These are phyloP conservation scores for Kalmusia sp. DNA, from an alignment of 2,329 filamentous ascomycete genomes.

Conservation along the genomic window DNA sequence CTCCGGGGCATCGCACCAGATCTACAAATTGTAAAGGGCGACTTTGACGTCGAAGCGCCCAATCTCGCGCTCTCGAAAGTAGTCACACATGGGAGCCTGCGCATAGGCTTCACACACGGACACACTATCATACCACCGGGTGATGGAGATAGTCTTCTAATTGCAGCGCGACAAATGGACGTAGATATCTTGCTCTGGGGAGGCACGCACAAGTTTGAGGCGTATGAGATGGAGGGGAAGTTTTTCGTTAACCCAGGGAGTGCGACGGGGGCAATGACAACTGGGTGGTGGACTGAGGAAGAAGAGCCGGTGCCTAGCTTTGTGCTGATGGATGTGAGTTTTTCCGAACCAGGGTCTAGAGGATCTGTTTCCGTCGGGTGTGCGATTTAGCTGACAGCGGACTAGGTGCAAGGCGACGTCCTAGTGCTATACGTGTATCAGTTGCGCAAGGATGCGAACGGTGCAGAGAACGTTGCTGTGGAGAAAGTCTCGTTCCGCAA, in stretches of 20 bases:
- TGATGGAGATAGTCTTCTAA: slow-evolving; percentile 70
- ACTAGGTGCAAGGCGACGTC: slow-evolving; percentile 91
- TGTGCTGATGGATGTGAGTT: slow-evolving; percentile 94
- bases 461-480: slow-evolving; percentile 61
- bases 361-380: too few species aligned
- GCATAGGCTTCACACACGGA: slow-evolving; percentile 75
- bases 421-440: slow-evolving; percentile 93
- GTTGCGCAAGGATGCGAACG: slow-evolving; percentile 59
- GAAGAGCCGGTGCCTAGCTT: slow-evolving; percentile 85
- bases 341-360: too few species aligned
- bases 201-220: slow-evolving; percentile 73
- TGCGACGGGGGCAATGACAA: slow-evolving; percentile 70
- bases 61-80: slow-evolving; percentile 71
- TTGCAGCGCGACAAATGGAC: slow-evolving; percentile 74
- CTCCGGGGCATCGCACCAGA: slow-evolving; percentile 64
- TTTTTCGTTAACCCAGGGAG: slow-evolving; percentile 76
- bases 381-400: slow-evolving; percentile 27
- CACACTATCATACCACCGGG: slow-evolving; percentile 74
- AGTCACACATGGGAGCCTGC: slow-evolving; percentile 71
- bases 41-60: slow-evolving; percentile 73
- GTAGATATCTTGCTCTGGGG: slow-evolving; percentile 74
- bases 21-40: slow-evolving; percentile 73
- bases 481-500: slow-evolving; percentile 65
- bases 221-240: slow-evolving; percentile 74
- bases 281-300: slow-evolving; percentile 63